Base-by-base conservation (phyloP, 2,329 filamentous ascomycete genomes). In the Fusarium torulosum region DNA sequence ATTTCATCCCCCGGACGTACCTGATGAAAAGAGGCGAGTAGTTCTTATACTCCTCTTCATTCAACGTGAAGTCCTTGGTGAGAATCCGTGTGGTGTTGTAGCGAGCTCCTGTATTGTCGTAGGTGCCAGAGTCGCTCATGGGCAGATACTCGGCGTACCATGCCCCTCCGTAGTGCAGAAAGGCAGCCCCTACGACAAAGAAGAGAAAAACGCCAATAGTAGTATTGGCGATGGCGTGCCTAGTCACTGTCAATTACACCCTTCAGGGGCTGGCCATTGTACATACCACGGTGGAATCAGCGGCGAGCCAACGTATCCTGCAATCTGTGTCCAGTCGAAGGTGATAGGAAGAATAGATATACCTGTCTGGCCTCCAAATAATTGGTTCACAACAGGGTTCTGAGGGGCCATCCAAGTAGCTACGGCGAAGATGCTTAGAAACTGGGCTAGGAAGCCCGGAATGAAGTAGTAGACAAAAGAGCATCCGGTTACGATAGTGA, bases 321-420 rank as follows among this genome's bases (percentile, higher is more conserved):
- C 84, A 52, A 92, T 84, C 70, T 92, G 89, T 7, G 89, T 90
- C 90, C 91, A 93, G 79, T 93, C 91, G 72, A 93, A 92, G 0
- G 90, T 92, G 31, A 93, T 86, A 2, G 91, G 90, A 8, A 93
- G 78, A 27, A 93, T 73, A 0, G 88, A 91, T 5, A 93, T 66
- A 0, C 91, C 91, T 0, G 88, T 90, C 47, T 82, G 83, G 2
- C 89, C 90, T 3, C 91, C 91, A 69, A 93, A 93, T 2, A 93
- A 73, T 74, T 93, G 90, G 67, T 93, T 94, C 38, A 93, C 77
- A 11, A 91, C 79, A 0, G 86, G 81, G 60, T 86, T 92, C 49
- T 92, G 82, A 1, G 91, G 91, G 3, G 86, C 86, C 57, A 92
- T 85, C 90, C 90, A 93, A 0, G 90, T 92, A 13, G 86, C 82